A percentile compares a stretch with the other conserved stretches of the same genome.
Conservation (phyloP, 2,329 filamentous ascomycete species). For the Aquanectria penicillioides region DNA sequence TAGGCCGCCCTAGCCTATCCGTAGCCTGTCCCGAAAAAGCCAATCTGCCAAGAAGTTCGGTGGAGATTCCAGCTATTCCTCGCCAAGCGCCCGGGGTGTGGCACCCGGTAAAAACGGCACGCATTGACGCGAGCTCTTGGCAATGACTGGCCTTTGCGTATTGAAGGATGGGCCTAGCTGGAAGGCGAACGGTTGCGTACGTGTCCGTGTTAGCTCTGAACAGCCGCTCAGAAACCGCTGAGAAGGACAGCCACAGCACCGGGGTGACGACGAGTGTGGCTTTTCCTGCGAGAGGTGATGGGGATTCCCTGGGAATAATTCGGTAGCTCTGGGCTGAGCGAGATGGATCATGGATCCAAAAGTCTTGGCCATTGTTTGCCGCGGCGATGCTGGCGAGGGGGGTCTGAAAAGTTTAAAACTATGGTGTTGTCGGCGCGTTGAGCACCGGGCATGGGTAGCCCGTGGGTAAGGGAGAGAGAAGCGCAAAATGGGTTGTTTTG, state of each 20-base stretch:
- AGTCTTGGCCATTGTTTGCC: constrained; percentile 13
- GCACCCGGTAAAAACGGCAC: constrained; percentile 15
- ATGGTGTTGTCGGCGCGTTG: too few relatives aligned
- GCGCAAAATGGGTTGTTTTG: too few relatives aligned
- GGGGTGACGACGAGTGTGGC: not conserved
- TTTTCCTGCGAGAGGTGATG: not conserved
- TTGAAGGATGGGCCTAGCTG: not conserved
- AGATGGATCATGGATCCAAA: not conserved
- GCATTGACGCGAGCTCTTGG: constrained; percentile 2
- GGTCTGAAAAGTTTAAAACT: too few relatives aligned
- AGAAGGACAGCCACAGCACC: not conserved
- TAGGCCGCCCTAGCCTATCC: too few relatives aligned
- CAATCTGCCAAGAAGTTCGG: constrained; percentile 6
- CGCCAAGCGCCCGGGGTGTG: too few relatives aligned
- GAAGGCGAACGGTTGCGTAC: not conserved
- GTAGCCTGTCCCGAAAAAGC: not conserved
- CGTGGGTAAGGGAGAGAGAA: too few relatives aligned
- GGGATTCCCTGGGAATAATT: constrained; percentile 5
- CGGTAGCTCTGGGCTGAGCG: not conserved
- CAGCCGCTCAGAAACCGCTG: too few relatives aligned
- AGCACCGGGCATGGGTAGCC: too few relatives aligned
- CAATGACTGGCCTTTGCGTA: constrained; percentile 10
- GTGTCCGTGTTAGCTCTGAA: not conserved
- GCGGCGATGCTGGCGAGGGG: too few relatives aligned
- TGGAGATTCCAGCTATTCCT: too few relatives aligned